Base-by-base conservation (phyloP, 2,329 filamentous ascomycete genomes). In the Epichloe elymi region DNA sequence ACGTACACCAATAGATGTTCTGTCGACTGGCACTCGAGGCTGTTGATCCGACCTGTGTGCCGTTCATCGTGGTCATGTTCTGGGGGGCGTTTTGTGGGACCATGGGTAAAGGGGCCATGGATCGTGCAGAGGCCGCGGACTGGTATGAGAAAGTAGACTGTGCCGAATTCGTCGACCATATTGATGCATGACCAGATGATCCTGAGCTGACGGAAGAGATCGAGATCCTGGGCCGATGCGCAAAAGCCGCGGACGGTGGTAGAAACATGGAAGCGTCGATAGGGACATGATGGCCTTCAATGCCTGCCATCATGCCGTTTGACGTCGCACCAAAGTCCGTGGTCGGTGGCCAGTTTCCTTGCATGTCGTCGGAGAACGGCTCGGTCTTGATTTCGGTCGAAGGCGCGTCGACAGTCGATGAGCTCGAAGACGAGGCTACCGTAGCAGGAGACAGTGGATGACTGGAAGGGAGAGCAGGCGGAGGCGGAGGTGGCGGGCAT, bases 1-100 rank as follows among this genome's bases (percentile, higher is more conserved):
- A 75, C 4, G 74, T 78, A 59, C 74, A 78, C 74, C 74, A 78
- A 62, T 77, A 78, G 30, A 75, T 72, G 55, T 76, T 74, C 45
- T 68, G 67, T 58, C 67, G 66, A 51, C 58, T 65, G 48, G 60
- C 57, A 38, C 56, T 60, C 51, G 59, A 58, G 47, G 59, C 58
- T 30, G 57, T 52, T 23, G 68, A 60, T 5, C 58, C 59, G 39
- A 62, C 56, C 33, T 62, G 62, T 19, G 62, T 57, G 30, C 65
- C 64, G 44, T 63, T 65, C n/a, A 67, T 60, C n/a, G 64, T 57
- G 5, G 61, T 56, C 41, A 62, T 60, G 53, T 57, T 60, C 15
- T 52, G 51, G 53, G 58, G 51, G 53, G 58, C 57, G 10, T 56
- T 59, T 12, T 63, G 60, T 12, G 65, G 65, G 7, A 64, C 64